Evolutionary conservation across 2,329 filamentous ascomycete genomes (phyloP).

Genomic region (Aureobasidium subglaciale): DNA sequence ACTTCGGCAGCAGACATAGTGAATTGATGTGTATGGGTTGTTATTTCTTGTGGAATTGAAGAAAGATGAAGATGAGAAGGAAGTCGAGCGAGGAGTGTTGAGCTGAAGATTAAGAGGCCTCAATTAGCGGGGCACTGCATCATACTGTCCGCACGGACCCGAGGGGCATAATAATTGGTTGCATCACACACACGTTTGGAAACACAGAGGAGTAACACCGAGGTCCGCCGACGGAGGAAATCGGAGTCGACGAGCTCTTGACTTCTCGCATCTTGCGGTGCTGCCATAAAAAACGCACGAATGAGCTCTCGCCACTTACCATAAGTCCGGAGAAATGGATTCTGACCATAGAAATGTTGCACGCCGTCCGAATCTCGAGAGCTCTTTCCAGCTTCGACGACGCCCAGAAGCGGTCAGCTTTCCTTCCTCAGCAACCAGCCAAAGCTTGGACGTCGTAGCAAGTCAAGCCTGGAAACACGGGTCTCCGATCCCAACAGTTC

Average conservation of each 20-base stretch:
- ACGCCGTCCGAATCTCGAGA: background rate
- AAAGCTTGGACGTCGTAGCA: constrained; percentile 9
- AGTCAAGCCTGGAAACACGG: constrained; percentile 9
- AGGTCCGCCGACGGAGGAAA: constrained; percentile 14
- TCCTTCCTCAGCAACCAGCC: constrained; percentile 3
- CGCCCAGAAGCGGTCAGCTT: constrained; percentile 7
- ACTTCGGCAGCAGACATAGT: constrained; percentile 18
- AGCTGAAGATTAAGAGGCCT: constrained; percentile 14
- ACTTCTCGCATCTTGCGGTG: background rate
- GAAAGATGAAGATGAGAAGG: constrained; percentile 13
- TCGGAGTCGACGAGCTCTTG: background rate
- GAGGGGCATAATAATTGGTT: constrained; percentile 12
- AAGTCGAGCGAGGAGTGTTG: constrained; percentile 15
- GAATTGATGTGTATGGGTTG: constrained; percentile 11
- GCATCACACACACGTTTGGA: constrained; percentile 13
- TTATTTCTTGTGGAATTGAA: background rate
- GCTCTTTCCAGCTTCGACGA: background rate
- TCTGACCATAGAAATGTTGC: background rate
- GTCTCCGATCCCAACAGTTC: constrained; percentile 12
- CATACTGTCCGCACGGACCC: constrained; percentile 14
- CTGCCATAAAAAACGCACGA: constrained; percentile 8
- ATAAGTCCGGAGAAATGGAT: background rate
- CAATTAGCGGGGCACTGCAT: constrained; percentile 15
- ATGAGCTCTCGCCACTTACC: constrained; percentile 12
- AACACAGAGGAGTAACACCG: constrained; percentile 7